Evolutionary conservation across 2,329 filamentous ascomycete genomes (phyloP).

Genomic region (Pestalotiopsis fici): DNA sequence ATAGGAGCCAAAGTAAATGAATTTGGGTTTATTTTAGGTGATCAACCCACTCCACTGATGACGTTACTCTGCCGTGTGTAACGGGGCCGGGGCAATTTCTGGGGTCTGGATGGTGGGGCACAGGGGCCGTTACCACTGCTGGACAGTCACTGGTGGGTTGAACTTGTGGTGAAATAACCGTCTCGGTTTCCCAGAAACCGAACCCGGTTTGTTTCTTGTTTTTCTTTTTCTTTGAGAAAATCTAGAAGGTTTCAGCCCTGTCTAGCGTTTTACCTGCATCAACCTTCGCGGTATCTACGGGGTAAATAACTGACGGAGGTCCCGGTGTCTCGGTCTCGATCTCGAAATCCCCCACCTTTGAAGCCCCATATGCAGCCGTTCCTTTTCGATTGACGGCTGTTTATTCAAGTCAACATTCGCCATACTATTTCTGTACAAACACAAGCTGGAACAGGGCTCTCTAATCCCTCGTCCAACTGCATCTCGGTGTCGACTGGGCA

Average conservation of each 20-base stretch:
- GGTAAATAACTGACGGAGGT: background rate
- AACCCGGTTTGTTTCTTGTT: background rate
- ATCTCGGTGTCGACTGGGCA: constrained; percentile 14
- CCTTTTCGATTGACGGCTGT: background rate
- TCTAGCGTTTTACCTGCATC: background rate
- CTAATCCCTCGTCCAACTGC: constrained; percentile 15
- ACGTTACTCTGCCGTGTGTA: background rate
- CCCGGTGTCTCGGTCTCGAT: too few species aligned
- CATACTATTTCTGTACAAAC: background rate
- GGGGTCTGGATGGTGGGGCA: background rate
- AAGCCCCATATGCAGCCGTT: background rate
- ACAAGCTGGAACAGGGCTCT: background rate
- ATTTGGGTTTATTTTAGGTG: background rate
- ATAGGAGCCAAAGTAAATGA: background rate
- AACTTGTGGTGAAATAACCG: background rate
- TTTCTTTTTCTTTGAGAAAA: background rate
- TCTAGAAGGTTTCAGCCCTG: background rate
- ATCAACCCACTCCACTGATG: background rate
- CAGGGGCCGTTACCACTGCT: background rate
- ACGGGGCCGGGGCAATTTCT: background rate
- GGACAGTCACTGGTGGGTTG: background rate
- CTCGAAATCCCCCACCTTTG: too few species aligned
- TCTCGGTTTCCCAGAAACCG: background rate
- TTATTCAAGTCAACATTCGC: background rate
- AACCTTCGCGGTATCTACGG: background rate